These are phyloP conservation scores for Citrus sp. DNA, from an alignment of 345 rosid genomes.

Conservation along the genomic window DNA sequence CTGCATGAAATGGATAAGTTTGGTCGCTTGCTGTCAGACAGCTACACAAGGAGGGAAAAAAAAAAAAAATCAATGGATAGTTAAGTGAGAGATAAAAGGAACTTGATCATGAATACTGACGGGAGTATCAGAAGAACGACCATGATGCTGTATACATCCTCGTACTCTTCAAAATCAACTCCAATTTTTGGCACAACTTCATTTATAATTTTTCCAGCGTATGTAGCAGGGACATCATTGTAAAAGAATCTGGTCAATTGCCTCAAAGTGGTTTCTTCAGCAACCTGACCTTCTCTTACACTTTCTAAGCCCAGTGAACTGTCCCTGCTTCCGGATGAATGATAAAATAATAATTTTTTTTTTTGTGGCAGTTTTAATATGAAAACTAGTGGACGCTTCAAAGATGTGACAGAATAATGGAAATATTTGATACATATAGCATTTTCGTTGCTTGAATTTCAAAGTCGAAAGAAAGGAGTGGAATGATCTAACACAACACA, in stretches of 20 bases:
- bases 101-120: not conserved
- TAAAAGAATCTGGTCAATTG: constrained; percentile 16
- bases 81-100: not conserved
- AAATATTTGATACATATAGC: not conserved
- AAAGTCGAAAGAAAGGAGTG: not conserved
- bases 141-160: not conserved
- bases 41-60: not conserved
- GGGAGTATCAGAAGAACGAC: constrained; percentile 6
- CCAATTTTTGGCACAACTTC: constrained; percentile 5
- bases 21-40: constrained; percentile 10
- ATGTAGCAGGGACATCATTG: constrained; percentile 6
- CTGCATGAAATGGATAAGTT: constrained; percentile 32
- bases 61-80: not conserved
- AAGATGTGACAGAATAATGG: not conserved
- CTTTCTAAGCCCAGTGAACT: not conserved
- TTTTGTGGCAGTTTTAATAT: not conserved
- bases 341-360: not conserved
- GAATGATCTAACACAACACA: not conserved
- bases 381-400: not conserved
- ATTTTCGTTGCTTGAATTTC: too few relatives aligned
- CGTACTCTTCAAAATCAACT: constrained; percentile 1
- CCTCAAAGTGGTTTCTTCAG: constrained; percentile 10
- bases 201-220: constrained; percentile 9
- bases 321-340: not conserved
- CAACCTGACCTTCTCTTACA: not conserved